Percentiles rank a stretch among this genome's conserved stretches.
Evolutionary conservation across 805 yeast genomes (phyloP).

Genomic region (Barnettozyma sucrosica): DNA sequence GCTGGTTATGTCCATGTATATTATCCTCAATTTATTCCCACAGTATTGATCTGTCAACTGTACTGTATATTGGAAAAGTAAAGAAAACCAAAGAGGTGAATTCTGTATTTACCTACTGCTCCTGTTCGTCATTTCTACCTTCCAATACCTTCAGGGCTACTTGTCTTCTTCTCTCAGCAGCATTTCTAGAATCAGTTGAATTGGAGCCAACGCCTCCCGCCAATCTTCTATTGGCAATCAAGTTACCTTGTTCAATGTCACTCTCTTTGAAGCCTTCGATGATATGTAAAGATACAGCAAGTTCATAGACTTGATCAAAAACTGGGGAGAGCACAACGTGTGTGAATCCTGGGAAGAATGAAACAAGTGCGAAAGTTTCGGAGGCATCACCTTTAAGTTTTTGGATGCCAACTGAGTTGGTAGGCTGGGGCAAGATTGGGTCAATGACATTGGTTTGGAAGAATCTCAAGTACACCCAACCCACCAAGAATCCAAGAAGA

Average conservation of each 20-base stretch:
- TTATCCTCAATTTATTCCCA: too few relatives aligned
- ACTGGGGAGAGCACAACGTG: constrained; percentile 48
- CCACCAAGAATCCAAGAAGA: constrained; percentile 50
- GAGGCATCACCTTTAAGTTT: constrained; percentile 77
- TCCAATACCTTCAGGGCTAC: constrained; percentile 71
- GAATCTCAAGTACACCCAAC: constrained; percentile 79
- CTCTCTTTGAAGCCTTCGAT: constrained; percentile 61
- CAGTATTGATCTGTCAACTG: too few relatives aligned
- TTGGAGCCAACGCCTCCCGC: constrained; percentile 11
- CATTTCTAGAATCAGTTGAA: constrained; percentile 37
- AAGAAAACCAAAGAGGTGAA: not conserved
- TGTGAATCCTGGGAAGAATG: constrained; percentile 70
- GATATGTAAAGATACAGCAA: constrained; percentile 39
- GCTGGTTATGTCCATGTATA: too few relatives aligned
- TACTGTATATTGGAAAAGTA: not conserved
- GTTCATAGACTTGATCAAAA: constrained; percentile 38
- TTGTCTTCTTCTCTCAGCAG: constrained; percentile 72
- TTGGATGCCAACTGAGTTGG: constrained; percentile 24
- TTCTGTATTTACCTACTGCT: not conserved
- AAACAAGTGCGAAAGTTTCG: constrained; percentile 77
- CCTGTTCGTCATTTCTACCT: constrained; percentile 41
- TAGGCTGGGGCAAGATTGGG: constrained; percentile 45
- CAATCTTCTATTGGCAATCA: constrained; percentile 59
- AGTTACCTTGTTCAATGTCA: constrained; percentile 67
- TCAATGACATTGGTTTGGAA: constrained; percentile 54